Evolutionary conservation across 495 filamentous ascomycete genomes (phyloP).

Genomic region (Neurospora sp.): DNA sequence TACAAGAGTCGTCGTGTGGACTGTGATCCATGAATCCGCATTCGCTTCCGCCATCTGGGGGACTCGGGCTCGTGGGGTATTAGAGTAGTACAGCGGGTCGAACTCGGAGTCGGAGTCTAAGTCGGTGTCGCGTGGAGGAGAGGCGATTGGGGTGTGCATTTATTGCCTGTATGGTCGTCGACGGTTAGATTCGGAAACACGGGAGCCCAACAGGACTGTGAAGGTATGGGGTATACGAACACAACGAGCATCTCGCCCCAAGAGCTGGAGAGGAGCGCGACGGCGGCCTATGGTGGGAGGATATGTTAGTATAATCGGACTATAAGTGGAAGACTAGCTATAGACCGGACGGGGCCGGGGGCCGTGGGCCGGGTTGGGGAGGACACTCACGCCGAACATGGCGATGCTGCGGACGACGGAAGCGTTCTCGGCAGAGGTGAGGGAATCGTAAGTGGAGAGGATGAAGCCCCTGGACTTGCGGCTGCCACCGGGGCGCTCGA

Average conservation of each 20-base stretch:
- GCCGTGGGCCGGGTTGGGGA: not conserved
- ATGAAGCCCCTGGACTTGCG: conserved; percentile 30
- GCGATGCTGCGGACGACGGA: conserved; percentile 62
- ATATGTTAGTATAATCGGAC: conserved; percentile 4
- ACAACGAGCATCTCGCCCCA: conserved; percentile 46
- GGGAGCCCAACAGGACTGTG: not conserved
- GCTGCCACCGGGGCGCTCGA: conserved; percentile 14
- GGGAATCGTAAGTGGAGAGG: conserved; percentile 45
- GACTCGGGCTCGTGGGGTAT: not conserved
- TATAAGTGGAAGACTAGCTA: not conserved
- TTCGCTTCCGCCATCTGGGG: not conserved
- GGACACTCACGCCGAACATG: conserved; percentile 59
- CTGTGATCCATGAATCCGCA: not conserved
- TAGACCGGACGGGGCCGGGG: too few species aligned
- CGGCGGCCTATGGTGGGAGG: conserved; percentile 45
- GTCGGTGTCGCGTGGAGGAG: not conserved
- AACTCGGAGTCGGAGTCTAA: not conserved
- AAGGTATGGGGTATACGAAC: conserved; percentile 3
- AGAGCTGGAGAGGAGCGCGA: conserved; percentile 64
- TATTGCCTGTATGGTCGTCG: not conserved
- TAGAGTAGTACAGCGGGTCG: not conserved
- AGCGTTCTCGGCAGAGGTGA: conserved; percentile 65
- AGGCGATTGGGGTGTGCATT: not conserved
- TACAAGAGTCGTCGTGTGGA: not conserved
- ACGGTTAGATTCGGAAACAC: not conserved